Conservation (phyloP, 169 alveolate genomes). For the Amoebophrya sp. region DNA sequence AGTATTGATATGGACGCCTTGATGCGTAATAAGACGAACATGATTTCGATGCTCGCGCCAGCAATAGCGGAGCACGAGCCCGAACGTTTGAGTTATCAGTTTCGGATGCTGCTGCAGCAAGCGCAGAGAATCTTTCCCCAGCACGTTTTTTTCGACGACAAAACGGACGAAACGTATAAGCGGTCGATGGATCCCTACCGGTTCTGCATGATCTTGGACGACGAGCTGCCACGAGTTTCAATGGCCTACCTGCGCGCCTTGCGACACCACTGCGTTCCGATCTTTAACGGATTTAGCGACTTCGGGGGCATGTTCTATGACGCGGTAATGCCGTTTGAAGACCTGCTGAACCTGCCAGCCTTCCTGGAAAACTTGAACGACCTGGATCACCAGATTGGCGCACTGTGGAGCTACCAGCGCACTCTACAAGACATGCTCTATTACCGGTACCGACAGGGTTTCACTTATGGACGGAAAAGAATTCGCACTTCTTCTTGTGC, state of each 20-base stretch:
- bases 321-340: slow-evolving; percentile 26
- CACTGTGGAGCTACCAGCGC: slow-evolving; percentile 32
- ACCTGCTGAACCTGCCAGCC: not conserved
- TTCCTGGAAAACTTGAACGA: slow-evolving; percentile 18
- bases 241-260: not conserved
- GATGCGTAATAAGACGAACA: not conserved
- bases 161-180: slow-evolving; percentile 4
- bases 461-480: no score
- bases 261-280: slow-evolving; percentile 20
- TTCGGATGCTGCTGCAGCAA: not conserved
- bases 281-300: not conserved
- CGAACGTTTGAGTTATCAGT: not conserved
- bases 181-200: slow-evolving; percentile 21
- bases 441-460: not conserved
- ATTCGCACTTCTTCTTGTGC: no score
- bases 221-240: not conserved
- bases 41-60: not conserved
- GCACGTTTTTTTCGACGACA: not conserved
- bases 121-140: not conserved
- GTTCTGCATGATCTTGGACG: slow-evolving; percentile 23
- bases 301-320: not conserved
- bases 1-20: not conserved
- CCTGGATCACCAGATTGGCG: slow-evolving; percentile 1
- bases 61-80: not conserved
- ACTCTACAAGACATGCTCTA: slow-evolving; percentile 21